Percentiles rank a stretch among this genome's conserved stretches.
phyloP scores from a whole-genome alignment of 495 filamentous ascomycete genomes.

The Copromyces sp. region DNA sequence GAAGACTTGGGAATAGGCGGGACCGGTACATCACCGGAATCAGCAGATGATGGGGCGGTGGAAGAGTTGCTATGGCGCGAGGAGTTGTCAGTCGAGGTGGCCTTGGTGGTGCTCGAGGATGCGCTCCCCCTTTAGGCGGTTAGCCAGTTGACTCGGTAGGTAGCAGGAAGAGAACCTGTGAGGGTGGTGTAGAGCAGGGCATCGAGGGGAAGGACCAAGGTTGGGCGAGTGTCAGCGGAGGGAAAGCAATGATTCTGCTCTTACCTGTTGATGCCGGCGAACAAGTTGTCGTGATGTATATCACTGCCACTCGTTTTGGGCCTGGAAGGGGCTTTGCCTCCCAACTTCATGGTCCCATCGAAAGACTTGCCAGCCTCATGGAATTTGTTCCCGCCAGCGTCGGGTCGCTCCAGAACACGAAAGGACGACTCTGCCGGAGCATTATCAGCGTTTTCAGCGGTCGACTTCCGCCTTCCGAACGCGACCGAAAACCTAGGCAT shows the following conservation, averaged over 20 bases:
- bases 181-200: background rate
- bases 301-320: slow-evolving; percentile 20
- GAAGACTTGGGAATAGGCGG: slow-evolving; percentile 46
- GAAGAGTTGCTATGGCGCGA: slow-evolving; percentile 64
- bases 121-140: slow-evolving; percentile 46
- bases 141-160: slow-evolving; percentile 6
- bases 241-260: slow-evolving; percentile 1
- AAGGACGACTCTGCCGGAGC: slow-evolving; percentile 34
- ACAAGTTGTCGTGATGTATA: slow-evolving; percentile 44
- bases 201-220: background rate
- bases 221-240: background rate
- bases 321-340: slow-evolving; percentile 16
- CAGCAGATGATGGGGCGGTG: slow-evolving; percentile 62
- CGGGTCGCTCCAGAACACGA: slow-evolving; percentile 37
- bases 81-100: slow-evolving; percentile 52
- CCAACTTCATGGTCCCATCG: slow-evolving; percentile 28
- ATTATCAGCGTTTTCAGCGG: slow-evolving; percentile 40
- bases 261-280: slow-evolving; percentile 45
- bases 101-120: slow-evolving; percentile 54
- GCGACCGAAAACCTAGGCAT: slow-evolving; percentile 45
- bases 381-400: slow-evolving; percentile 14
- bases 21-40: slow-evolving; percentile 48
- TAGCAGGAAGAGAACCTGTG: slow-evolving; percentile 3
- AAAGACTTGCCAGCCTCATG: slow-evolving; percentile 25
- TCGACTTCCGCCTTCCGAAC: slow-evolving; percentile 41